These are phyloP conservation scores for Lophiostoma macrostomum DNA, from an alignment of 495 filamentous ascomycete species.

Conservation along the genomic window DNA sequence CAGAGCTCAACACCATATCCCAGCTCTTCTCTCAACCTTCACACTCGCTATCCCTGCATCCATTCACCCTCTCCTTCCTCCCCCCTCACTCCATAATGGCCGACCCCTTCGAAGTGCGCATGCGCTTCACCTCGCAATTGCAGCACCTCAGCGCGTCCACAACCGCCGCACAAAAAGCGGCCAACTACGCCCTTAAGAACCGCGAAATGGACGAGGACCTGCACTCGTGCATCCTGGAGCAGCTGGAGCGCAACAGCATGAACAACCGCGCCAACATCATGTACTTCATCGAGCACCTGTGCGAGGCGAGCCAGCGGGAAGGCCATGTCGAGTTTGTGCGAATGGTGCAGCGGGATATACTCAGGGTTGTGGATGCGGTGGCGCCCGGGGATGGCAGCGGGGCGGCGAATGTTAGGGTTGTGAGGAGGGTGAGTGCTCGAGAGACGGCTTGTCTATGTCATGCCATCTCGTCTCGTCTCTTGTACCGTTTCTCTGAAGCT, in stretches of 20 bases:
- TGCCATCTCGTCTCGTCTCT: too few species aligned
- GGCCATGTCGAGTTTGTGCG: slow-evolving; percentile 72
- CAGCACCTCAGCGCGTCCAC: slow-evolving; percentile 85
- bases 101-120: slow-evolving; percentile 96
- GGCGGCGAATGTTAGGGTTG: slow-evolving; percentile 90
- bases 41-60: neutral
- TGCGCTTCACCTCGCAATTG: slow-evolving; percentile 88
- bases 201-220: slow-evolving; percentile 92
- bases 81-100: slow-evolving; percentile 58
- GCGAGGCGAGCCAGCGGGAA: slow-evolving; percentile 77
- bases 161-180: slow-evolving; percentile 84
- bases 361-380: slow-evolving; percentile 82
- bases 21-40: neutral
- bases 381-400: slow-evolving; percentile 85
- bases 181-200: slow-evolving; percentile 90
- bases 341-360: slow-evolving; percentile 93
- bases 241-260: slow-evolving; percentile 88
- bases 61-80: neutral
- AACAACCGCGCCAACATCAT: slow-evolving; percentile 98
- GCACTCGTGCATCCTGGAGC: slow-evolving; percentile 94
- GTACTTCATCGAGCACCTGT: slow-evolving; percentile 96
- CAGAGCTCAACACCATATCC: too few species aligned
- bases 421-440: slow-evolving; percentile 59
- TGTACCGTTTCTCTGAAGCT: too few species aligned
- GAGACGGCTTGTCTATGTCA: neutral